These are phyloP conservation scores for Trichoderma asperellum DNA, from an alignment of 2,329 filamentous ascomycete species.

Conservation along the genomic window DNA sequence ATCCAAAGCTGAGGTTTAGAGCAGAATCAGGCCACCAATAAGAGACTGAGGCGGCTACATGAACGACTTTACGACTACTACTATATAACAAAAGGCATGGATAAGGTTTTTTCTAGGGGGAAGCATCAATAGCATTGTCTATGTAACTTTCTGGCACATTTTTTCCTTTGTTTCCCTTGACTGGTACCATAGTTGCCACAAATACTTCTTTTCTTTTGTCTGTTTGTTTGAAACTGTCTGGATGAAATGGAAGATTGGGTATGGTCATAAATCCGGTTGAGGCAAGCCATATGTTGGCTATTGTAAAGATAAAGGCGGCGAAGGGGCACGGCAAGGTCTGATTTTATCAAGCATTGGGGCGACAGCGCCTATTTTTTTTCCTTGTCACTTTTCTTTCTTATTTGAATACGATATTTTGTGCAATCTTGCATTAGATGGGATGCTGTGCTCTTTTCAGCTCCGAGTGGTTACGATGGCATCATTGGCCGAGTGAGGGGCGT, in stretches of 20 bases:
- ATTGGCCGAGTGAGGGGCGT: neutral
- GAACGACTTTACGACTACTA: slow-evolving; percentile 24
- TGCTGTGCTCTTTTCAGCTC: neutral
- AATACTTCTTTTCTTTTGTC: neutral
- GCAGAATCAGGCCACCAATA: neutral
- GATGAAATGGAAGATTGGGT: neutral
- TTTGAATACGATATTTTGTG: slow-evolving; percentile 22
- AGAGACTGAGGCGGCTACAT: neutral
- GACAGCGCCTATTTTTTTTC: neutral
- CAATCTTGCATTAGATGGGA: neutral
- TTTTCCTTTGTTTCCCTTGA: neutral
- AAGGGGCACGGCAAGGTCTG: neutral
- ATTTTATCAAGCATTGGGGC: neutral
- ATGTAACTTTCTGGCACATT: neutral
- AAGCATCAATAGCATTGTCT: slow-evolving; percentile 18
- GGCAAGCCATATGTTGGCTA: neutral
- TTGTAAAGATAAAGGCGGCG: neutral
- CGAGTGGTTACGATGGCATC: neutral
- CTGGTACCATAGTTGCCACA: neutral
- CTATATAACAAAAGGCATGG: slow-evolving; percentile 20
- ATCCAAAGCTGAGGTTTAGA: neutral
- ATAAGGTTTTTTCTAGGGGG: slow-evolving; percentile 6
- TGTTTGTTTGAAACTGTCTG: neutral
- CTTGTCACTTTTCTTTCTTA: neutral
- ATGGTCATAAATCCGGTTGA: neutral